These are phyloP conservation scores for Aspergillus indologenus DNA, from an alignment of 495 filamentous ascomycete genomes.

Conservation along the genomic window DNA sequence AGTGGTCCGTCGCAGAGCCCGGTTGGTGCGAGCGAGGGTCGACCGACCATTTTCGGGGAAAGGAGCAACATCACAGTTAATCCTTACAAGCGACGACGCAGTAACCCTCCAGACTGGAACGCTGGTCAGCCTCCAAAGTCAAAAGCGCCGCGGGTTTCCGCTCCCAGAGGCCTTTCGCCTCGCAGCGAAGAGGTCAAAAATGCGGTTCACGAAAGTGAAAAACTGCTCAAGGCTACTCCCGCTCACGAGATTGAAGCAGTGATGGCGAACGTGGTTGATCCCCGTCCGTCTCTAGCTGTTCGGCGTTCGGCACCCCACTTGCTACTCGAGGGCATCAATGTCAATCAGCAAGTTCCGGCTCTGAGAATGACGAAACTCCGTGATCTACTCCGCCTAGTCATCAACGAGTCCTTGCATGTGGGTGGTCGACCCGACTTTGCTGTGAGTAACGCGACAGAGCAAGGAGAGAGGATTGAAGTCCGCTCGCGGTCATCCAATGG, in stretches of 20 bases:
- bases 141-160: constrained; percentile 33
- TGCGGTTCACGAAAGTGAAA: constrained; percentile 50
- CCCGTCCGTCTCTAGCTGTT: constrained; percentile 39
- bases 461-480: constrained; percentile 68
- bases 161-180: constrained; percentile 43
- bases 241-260: constrained; percentile 42
- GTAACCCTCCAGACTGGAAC: constrained; percentile 38
- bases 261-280: constrained; percentile 41
- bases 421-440: constrained; percentile 73
- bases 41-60: constrained; percentile 43
- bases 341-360: constrained; percentile 36
- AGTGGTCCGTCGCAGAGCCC: constrained; percentile 22
- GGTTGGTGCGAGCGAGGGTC: constrained; percentile 23
- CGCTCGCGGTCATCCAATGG: constrained; percentile 57
- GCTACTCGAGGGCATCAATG: constrained; percentile 45
- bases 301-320: constrained; percentile 43
- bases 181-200: constrained; percentile 49
- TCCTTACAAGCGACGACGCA: constrained; percentile 49
- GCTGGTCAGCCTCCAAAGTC: constrained; percentile 36
- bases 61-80: constrained; percentile 46
- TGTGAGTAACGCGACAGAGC: constrained; percentile 53
- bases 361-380: constrained; percentile 60
- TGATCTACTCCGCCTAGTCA: constrained; percentile 62
- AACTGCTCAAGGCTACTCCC: constrained; percentile 41
- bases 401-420: constrained; percentile 68